Percentiles rank a stretch among this genome's conserved stretches.
Evolutionary conservation across 768 basidiomycete genomes (phyloP).

Genomic region (Postia placenta): DNA sequence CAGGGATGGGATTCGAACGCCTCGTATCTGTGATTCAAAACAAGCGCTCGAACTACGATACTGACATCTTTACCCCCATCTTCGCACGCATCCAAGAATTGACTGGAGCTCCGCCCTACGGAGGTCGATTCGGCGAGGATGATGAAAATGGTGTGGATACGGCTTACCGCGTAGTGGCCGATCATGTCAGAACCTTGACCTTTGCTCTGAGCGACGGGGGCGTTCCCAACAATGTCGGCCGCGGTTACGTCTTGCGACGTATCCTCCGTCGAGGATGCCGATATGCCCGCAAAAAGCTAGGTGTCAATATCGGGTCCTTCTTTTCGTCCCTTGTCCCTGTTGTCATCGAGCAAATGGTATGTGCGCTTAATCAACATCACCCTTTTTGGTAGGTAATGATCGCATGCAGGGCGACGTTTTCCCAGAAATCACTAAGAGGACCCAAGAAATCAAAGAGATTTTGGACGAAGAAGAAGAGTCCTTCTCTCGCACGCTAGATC

Average conservation of each 20-base stretch:
- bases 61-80: constrained; percentile 89
- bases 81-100: constrained; percentile 84
- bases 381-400: neutral
- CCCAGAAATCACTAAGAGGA: constrained; percentile 85
- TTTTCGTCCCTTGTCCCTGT: constrained; percentile 91
- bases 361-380: constrained; percentile 16
- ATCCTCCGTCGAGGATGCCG: constrained; percentile 93
- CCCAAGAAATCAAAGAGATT: constrained; percentile 86
- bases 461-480: constrained; percentile 97
- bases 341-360: constrained; percentile 82
- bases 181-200: constrained; percentile 92
- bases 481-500: constrained; percentile 93
- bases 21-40: constrained; percentile 92
- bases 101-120: constrained; percentile 82
- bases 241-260: constrained; percentile 94
- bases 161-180: constrained; percentile 94
- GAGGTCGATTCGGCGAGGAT: constrained; percentile 92
- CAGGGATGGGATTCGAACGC: constrained; percentile 99
- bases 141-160: constrained; percentile 94
- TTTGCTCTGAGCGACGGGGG: constrained; percentile 97
- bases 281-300: constrained; percentile 92
- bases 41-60: constrained; percentile 94
- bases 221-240: constrained; percentile 91
- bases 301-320: constrained; percentile 88
- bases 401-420: constrained; percentile 67